Base-by-base conservation (phyloP, 208 protist species). In the Acanthamoeba triangularis region DNA sequence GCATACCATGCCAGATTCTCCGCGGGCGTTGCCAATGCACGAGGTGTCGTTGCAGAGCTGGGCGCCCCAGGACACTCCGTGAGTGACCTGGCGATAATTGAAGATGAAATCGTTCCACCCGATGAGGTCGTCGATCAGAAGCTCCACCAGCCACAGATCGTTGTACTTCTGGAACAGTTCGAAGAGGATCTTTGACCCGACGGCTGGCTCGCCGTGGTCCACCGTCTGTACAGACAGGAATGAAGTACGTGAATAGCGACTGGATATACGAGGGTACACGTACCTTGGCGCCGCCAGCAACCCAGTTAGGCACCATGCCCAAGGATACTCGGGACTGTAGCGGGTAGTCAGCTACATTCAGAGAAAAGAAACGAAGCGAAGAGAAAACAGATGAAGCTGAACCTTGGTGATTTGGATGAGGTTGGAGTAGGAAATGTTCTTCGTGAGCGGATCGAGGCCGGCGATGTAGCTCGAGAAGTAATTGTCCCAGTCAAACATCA, bases 361-460 rank as follows among this genome's bases (percentile, higher is more conserved):
- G n/a, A n/a, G n/a, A n/a, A n/a, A n/a, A n/a, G n/a, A n/a, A n/a
- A n/a, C n/a, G n/a, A n/a, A n/a, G n/a, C n/a, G n/a, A n/a, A n/a
- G n/a, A n/a, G n/a, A n/a, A n/a, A n/a, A n/a, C n/a, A n/a, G n/a
- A n/a, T n/a, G n/a, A n/a, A n/a, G n/a, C n/a, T n/a, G 33, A 30
- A 6, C 72, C 72, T 80, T 84, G 44, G 76, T 84, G 35, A 84
- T 84, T 54, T 84, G 76, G 41, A 84, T 84, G 28, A 84, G 3
- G 76, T 84, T 84, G 76, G 76, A 84, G 76, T 84, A 84, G 76
- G 41, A n/a, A 37, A 84, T 84, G 76, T 84, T 56, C 44, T 84
- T 84, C 76, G 54, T 84, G 76, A 84, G 76, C 76, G 76, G 76
- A 54, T 84, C 76, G 25, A 84, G n/a, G 41, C 37, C 76, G 47